Evolutionary conservation across 331 rosid species (phyloP).

Genomic region (Erythrophleum ivorense): DNA sequence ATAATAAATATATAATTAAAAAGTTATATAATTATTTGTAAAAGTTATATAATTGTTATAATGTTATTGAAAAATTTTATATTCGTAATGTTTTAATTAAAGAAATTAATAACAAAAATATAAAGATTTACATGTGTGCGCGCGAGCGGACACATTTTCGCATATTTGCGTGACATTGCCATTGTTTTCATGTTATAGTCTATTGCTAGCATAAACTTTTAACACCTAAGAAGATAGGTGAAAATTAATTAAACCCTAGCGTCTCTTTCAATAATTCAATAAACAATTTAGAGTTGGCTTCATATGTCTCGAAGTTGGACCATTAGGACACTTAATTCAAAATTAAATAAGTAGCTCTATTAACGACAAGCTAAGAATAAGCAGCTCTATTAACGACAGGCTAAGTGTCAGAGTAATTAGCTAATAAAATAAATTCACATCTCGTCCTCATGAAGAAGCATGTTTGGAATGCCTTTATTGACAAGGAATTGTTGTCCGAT

Average conservation of each 20-base stretch:
- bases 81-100: no score
- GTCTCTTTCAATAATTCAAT: background rate
- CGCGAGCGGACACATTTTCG: no score
- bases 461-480: slow-evolving; percentile 76
- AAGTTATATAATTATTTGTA: no score
- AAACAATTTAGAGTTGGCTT: background rate
- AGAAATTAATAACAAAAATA: no score
- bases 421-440: slow-evolving; percentile 48
- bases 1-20: no score
- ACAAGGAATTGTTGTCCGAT: slow-evolving; percentile 72
- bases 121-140: no score
- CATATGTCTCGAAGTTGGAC: background rate
- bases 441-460: slow-evolving; percentile 90
- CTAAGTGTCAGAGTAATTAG: background rate
- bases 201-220: background rate
- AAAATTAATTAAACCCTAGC: background rate
- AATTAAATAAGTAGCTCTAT: background rate
- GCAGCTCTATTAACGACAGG: background rate
- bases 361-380: background rate
- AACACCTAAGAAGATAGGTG: no score
- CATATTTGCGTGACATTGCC: background rate
- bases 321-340: background rate
- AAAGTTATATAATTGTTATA: no score
- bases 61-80: no score
- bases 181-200: background rate